Percentiles rank a stretch among this genome's conserved stretches.
These are phyloP conservation scores for Ogataea pini DNA, from an alignment of 805 yeast genomes.

Conservation along the genomic window DNA sequence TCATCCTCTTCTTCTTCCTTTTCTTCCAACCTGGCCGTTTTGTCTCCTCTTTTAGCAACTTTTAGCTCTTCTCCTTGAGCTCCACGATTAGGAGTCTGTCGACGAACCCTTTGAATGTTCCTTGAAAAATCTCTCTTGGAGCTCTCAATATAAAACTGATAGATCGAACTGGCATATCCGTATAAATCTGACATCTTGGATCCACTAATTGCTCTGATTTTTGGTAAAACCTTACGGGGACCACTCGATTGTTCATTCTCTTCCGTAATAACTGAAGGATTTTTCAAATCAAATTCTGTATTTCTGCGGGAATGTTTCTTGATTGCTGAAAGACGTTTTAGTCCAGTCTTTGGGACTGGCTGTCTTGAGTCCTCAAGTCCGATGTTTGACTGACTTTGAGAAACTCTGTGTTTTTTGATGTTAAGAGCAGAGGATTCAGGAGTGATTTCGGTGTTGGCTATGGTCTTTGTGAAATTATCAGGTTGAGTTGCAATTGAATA, in stretches of 20 bases:
- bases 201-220: not conserved
- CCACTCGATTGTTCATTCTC: not conserved
- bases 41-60: not conserved
- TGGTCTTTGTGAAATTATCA: too few species aligned
- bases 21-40: too few species aligned
- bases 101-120: not conserved
- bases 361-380: not conserved
- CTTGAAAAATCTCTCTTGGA: slow-evolving; percentile 7
- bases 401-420: not conserved
- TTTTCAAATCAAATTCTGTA: not conserved
- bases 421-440: too few species aligned
- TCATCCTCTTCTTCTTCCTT: too few species aligned
- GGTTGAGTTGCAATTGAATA: not conserved
- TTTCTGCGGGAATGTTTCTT: not conserved
- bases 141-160: slow-evolving; percentile 9
- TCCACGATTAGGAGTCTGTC: not conserved
- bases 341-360: not conserved
- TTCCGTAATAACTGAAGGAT: not conserved
- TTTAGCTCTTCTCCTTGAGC: not conserved
- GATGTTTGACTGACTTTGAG: not conserved
- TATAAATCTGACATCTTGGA: slow-evolving; percentile 2
- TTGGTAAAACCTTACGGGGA: not conserved
- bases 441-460: too few species aligned
- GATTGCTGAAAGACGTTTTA: slow-evolving; percentile 2
- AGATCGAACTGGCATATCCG: slow-evolving; percentile 7